A percentile compares a stretch with the other conserved stretches of the same genome.
These are phyloP conservation scores for Saturnispora sekii DNA, from an alignment of 805 yeast species.

Conservation along the genomic window DNA sequence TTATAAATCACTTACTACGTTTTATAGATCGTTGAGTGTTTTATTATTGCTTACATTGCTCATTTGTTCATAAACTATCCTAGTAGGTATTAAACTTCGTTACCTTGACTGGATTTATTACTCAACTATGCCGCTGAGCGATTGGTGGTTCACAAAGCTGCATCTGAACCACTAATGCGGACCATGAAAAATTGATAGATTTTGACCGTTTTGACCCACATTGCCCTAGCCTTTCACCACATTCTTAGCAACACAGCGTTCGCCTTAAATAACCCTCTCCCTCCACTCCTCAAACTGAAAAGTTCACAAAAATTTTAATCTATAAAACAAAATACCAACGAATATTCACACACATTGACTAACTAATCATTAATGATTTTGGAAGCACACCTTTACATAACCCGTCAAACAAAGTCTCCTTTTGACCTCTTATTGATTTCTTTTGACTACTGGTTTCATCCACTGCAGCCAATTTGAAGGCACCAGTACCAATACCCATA, in stretches of 20 bases:
- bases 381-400: constrained; percentile 25
- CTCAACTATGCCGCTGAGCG: too few relatives aligned
- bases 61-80: too few relatives aligned
- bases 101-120: too few relatives aligned
- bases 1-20: too few relatives aligned
- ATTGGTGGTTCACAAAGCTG: too few relatives aligned
- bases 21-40: too few relatives aligned
- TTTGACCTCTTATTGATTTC: constrained; percentile 28
- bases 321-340: neutral
- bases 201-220: too few relatives aligned
- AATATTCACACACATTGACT: neutral
- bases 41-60: too few relatives aligned
- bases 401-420: constrained; percentile 39
- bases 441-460: constrained; percentile 24
- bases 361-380: constrained; percentile 12
- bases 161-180: too few relatives aligned
- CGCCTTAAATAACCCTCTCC: neutral
- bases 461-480: constrained; percentile 73
- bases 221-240: too few relatives aligned
- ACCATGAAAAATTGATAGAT: too few relatives aligned
- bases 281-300: neutral
- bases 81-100: too few relatives aligned
- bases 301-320: neutral
- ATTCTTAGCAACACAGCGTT: neutral
- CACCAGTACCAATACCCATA: constrained; percentile 95